Evolutionary conservation across 2,329 filamentous ascomycete species (phyloP).

Genomic region (Alternaria tenuissima): DNA sequence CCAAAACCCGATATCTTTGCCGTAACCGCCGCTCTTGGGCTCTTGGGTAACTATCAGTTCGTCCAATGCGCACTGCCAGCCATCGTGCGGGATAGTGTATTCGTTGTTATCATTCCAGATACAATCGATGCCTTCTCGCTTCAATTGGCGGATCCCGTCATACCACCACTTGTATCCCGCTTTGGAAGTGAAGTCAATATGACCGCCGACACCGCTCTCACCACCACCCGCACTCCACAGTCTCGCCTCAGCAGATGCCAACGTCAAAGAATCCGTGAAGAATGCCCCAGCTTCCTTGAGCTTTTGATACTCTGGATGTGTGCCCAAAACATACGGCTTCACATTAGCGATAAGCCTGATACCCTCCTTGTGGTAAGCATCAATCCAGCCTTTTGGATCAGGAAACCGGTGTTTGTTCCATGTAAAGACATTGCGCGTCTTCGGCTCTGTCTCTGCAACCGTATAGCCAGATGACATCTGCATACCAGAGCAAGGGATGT

Average conservation of each 20-base stretch:
- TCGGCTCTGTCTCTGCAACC: slow-evolving; percentile 70
- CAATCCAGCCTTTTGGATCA: slow-evolving; percentile 69
- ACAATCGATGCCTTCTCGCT: slow-evolving; percentile 71
- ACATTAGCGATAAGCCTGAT: slow-evolving; percentile 75
- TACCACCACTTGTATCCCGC: slow-evolving; percentile 74
- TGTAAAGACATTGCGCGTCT: slow-evolving; percentile 74
- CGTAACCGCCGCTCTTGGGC: slow-evolving; percentile 41
- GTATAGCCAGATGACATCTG: slow-evolving; percentile 79
- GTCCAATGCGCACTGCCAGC: slow-evolving; percentile 69
- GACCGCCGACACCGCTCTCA: slow-evolving; percentile 73
- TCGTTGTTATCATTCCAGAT: slow-evolving; percentile 87
- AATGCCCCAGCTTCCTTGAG: slow-evolving; percentile 67
- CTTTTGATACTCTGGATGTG: slow-evolving; percentile 71
- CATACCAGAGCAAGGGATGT: slow-evolving; percentile 74
- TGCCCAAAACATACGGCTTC: slow-evolving; percentile 74
- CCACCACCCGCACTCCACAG: slow-evolving; percentile 78
- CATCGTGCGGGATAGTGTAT: slow-evolving; percentile 71
- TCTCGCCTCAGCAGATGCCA: slow-evolving; percentile 63
- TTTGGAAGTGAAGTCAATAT: slow-evolving; percentile 76
- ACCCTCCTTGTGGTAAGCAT: slow-evolving; percentile 68
- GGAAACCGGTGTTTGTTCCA: slow-evolving; percentile 78
- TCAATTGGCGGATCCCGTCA: slow-evolving; percentile 69
- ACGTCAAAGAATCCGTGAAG: slow-evolving; percentile 65
- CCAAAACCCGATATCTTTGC: slow-evolving; percentile 70
- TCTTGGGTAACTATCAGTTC: slow-evolving; percentile 40